Conservation (phyloP, 2,329 filamentous ascomycete genomes). For the Trichoderma aggressivum region DNA sequence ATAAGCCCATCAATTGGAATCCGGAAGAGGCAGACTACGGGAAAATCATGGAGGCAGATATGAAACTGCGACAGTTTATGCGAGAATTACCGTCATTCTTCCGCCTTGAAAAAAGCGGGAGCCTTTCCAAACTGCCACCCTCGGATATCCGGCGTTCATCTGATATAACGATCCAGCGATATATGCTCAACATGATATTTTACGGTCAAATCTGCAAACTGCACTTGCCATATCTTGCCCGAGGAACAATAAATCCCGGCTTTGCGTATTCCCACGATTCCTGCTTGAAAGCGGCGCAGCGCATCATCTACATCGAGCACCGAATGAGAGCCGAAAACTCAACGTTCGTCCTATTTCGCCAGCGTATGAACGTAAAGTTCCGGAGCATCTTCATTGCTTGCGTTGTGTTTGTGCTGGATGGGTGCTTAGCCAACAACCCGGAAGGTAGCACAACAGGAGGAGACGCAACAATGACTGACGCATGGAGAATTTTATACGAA, state of each 20-base stretch:
- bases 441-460: conserved; percentile 24
- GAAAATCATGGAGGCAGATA: conserved; percentile 34
- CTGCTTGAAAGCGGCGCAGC: conserved; percentile 32
- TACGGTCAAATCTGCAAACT: conserved; percentile 36
- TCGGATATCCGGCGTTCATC: conserved; percentile 25
- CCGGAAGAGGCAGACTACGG: conserved; percentile 32
- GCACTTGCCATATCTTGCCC: conserved; percentile 35
- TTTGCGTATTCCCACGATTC: conserved; percentile 32
- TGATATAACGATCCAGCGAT: conserved; percentile 31
- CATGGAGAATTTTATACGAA: conserved; percentile 35
- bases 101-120: conserved; percentile 21
- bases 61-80: conserved; percentile 29
- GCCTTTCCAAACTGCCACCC: conserved; percentile 22
- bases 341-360: conserved; percentile 28
- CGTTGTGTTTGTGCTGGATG: conserved; percentile 34
- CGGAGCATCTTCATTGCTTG: conserved; percentile 35
- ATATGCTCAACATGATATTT: conserved; percentile 33
- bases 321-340: conserved; percentile 28
- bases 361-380: conserved; percentile 31
- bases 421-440: conserved; percentile 27
- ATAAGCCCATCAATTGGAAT: conserved; percentile 26
- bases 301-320: conserved; percentile 31
- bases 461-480: conserved; percentile 28
- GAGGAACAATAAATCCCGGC: conserved; percentile 32
- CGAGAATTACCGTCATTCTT: conserved; percentile 31